Base-by-base conservation (phyloP, 495 filamentous ascomycete genomes). In the Aspergillus saccharolyticus region DNA sequence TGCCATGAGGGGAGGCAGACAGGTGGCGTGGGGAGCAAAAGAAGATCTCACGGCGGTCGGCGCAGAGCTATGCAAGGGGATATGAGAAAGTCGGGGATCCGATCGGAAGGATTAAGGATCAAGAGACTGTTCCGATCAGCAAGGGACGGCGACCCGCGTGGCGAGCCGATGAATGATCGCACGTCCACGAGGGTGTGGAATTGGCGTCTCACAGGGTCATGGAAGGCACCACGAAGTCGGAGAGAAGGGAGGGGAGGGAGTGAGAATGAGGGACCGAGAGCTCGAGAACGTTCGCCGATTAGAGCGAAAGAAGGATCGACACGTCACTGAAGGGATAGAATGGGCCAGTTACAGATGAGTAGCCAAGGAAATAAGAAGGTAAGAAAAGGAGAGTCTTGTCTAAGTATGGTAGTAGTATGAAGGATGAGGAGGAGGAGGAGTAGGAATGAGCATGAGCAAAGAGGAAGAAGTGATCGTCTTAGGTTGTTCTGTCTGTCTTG, bases 111-210 rank as follows among this genome's bases (percentile, higher is more conserved):
- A 28, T 56, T 19, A 59, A 25, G 16, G 47, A 52, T 42, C 21
- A 52, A 25, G 20, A 25, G 42, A 24, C 43, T 56, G 50, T 24
- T 21, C 15, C 39, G 43, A 61, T 53, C 52, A 55, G 49, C 54
- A 58, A 54, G 55, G 42, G 57, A 61, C 33, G 42, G 39, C 44
- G 10, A 52, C 48, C 53, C 55, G 55, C 60, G 60, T 59, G 58
- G 60, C 56, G 58, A 61, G 58, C 58, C 55, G 53, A 61, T 53
- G 52, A 54, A 39, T 56, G 45, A 62, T 60, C 52, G 57, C 57
- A 62, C 57, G 52, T 66, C 63, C 63, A 66, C 63, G 58, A 61
- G 60, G 59, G 63, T 39, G 33, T 59, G 55, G 57, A 63, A 56
- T 63, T 55, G 56, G 52, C 52, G 52, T 55, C 57, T 66, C 56